These are phyloP conservation scores for Phytophthora ramorum DNA, from an alignment of 352 stramenopile species.

Conservation along the genomic window DNA sequence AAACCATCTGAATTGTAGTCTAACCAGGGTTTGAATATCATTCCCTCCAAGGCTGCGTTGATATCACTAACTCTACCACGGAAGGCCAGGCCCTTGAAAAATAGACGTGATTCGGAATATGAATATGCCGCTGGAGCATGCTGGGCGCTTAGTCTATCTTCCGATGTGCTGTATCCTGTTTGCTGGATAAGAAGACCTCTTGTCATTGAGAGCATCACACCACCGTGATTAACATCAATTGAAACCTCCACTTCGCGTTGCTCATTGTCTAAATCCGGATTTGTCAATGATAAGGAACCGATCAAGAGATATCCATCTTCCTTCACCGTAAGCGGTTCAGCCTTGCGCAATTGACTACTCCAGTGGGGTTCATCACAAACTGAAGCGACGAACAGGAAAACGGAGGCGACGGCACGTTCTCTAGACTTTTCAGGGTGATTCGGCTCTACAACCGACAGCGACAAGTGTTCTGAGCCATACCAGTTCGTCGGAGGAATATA, in stretches of 20 bases:
- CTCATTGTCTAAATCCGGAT: constrained; percentile 40
- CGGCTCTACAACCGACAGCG: constrained; percentile 39
- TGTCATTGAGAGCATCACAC: constrained; percentile 59
- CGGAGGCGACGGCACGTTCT: constrained; percentile 4
- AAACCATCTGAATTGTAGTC: constrained; percentile 61
- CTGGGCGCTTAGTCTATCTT: constrained; percentile 17
- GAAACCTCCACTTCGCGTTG: constrained; percentile 44
- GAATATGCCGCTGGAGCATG: constrained; percentile 15
- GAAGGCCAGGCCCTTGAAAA: constrained; percentile 47
- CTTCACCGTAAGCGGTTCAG: constrained; percentile 32
- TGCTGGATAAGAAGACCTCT: constrained; percentile 41
- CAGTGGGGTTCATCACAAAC: constrained; percentile 66
- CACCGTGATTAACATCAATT: constrained; percentile 49
- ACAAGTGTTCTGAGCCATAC: constrained; percentile 63
- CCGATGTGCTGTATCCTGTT: constrained; percentile 23
- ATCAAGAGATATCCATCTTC: constrained; percentile 60
- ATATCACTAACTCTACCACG: constrained; percentile 46
- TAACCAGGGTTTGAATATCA: constrained; percentile 59
- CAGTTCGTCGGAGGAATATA: constrained; percentile 64
- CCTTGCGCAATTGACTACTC: background rate
- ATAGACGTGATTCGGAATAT: constrained; percentile 42
- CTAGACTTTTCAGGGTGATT: constrained; percentile 8
- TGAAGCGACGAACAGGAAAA: constrained; percentile 55
- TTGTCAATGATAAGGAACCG: constrained; percentile 35
- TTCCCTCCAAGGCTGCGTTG: constrained; percentile 53